Evolutionary conservation across 345 rosid genomes (phyloP).

Genomic region (Sonneratia alba): DNA sequence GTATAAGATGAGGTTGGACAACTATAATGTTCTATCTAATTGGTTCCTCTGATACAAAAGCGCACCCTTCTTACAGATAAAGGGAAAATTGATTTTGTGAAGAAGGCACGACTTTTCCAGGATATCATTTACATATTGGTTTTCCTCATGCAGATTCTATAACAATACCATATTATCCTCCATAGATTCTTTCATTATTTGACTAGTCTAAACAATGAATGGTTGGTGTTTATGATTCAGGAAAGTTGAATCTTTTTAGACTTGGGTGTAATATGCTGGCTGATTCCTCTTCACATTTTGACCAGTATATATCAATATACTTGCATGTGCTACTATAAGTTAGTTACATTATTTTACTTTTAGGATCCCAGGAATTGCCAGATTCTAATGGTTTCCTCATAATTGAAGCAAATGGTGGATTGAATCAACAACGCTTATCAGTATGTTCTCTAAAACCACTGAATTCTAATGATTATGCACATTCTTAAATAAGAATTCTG

Average conservation of each 20-base stretch:
- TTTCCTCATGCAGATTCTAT: neutral
- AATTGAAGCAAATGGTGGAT: slow-evolving; percentile 92
- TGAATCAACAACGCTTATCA: slow-evolving; percentile 96
- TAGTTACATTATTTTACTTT: slow-evolving; percentile 16
- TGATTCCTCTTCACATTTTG: neutral
- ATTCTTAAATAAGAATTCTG: neutral
- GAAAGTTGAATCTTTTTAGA: neutral
- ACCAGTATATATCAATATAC: neutral
- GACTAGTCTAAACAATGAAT: neutral
- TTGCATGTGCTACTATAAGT: slow-evolving; percentile 5
- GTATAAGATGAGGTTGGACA: neutral
- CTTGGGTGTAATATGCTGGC: neutral
- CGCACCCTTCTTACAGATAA: neutral
- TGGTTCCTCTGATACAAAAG: neutral
- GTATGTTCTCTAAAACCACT: slow-evolving; percentile 35
- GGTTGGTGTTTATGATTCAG: neutral
- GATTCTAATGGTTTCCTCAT: slow-evolving; percentile 82
- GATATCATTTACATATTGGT: neutral
- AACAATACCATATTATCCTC: neutral
- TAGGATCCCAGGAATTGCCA: slow-evolving; percentile 40
- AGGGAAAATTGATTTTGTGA: neutral
- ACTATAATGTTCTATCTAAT: no score
- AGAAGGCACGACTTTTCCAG: neutral
- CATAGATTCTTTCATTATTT: no score
- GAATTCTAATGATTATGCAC: neutral